These are phyloP conservation scores for Alternaria postmessia DNA, from an alignment of 2,329 filamentous ascomycete species.

Conservation along the genomic window DNA sequence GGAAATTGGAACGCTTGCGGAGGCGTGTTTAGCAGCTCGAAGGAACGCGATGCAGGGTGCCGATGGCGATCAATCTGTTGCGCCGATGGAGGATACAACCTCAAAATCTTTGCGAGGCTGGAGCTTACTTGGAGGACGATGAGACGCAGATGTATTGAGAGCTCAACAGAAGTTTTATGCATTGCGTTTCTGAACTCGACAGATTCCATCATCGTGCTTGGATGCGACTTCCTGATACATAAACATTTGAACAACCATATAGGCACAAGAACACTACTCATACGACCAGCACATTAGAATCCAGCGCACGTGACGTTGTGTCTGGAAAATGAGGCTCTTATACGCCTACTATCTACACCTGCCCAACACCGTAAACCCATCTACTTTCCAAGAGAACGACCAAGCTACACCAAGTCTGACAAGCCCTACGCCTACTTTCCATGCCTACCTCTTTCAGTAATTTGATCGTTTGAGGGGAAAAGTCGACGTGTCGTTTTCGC, in stretches of 20 bases:
- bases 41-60: background rate
- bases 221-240: background rate
- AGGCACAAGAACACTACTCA: background rate
- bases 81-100: background rate
- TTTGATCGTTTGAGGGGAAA: background rate
- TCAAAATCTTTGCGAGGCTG: background rate
- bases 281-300: background rate
- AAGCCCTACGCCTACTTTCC: conserved; percentile 16
- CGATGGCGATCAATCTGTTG: background rate
- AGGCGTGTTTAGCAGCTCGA: conserved; percentile 1
- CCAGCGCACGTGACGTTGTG: background rate
- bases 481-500: conserved; percentile 1
- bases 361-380: conserved; percentile 8
- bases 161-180: background rate
- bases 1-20: background rate
- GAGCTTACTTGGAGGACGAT: background rate
- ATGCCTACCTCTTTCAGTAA: conserved; percentile 11
- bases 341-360: conserved; percentile 20
- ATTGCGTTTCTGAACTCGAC: background rate
- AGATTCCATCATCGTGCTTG: background rate
- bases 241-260: background rate
- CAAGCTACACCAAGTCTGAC: conserved; percentile 12
- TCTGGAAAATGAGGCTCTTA: conserved; percentile 11
- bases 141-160: background rate
- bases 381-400: background rate